These are phyloP conservation scores for Poa pratensis DNA, from an alignment of 176 grass and related monocot genomes.

Conservation along the genomic window DNA sequence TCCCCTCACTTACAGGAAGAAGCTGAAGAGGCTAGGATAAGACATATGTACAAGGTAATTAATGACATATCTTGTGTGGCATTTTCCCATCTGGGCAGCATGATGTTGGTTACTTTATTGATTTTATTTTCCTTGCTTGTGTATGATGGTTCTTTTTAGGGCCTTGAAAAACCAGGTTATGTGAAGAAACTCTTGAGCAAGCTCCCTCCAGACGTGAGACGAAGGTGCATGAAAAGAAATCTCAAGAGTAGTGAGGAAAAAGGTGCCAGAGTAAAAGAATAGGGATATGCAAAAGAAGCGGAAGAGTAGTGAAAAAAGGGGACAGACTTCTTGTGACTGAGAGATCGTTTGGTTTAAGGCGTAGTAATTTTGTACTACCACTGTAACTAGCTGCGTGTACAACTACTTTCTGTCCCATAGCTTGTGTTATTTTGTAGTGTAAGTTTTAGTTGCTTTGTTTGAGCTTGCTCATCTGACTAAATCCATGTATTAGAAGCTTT, in stretches of 20 bases:
- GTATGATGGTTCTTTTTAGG: not conserved
- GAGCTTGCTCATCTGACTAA: too few relatives aligned
- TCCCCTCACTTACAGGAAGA: not conserved
- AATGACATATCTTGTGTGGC: not conserved
- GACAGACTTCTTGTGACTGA: too few relatives aligned
- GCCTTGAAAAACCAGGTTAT: not conserved
- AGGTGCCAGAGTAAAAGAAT: not conserved
- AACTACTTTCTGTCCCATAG: too few relatives aligned
- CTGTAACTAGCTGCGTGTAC: too few relatives aligned
- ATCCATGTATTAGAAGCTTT: too few relatives aligned
- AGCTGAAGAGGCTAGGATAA: conserved; percentile 10
- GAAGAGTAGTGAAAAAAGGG: too few relatives aligned
- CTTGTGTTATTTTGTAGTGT: too few relatives aligned
- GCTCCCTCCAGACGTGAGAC: not conserved
- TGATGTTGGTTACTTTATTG: not conserved
- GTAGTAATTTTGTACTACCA: too few relatives aligned
- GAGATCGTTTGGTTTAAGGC: too few relatives aligned
- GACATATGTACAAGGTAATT: conserved; percentile 25
- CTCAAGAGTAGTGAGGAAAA: not conserved
- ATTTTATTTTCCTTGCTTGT: not conserved
- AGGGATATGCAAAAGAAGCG: not conserved
- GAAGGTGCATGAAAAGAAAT: not conserved
- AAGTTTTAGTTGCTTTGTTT: too few relatives aligned
- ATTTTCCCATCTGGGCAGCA: not conserved
- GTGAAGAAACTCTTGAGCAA: not conserved